phyloP scores from a whole-genome alignment of 1,139 yeast species.

The Suhomyces anneliseae region DNA sequence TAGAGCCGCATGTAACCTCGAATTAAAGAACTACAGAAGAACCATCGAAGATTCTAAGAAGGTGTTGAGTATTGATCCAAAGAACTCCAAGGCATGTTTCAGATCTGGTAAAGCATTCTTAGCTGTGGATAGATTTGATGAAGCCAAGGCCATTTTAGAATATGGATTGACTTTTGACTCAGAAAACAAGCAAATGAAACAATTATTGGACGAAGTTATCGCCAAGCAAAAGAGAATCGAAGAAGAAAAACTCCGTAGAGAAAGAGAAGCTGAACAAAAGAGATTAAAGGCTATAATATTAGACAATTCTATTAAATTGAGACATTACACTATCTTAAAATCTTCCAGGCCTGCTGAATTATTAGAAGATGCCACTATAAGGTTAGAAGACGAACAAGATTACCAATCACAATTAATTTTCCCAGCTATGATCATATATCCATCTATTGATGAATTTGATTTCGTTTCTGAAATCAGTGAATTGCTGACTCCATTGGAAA shows the following conservation, averaged over 20 bases:
- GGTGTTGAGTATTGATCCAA: slow-evolving; percentile 65
- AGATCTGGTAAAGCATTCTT: slow-evolving; percentile 83
- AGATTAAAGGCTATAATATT: slow-evolving; percentile 37
- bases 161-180: slow-evolving; percentile 66
- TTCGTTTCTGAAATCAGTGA: slow-evolving; percentile 75
- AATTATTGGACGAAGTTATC: slow-evolving; percentile 39
- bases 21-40: slow-evolving; percentile 76
- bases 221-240: slow-evolving; percentile 40
- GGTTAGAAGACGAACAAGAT: slow-evolving; percentile 69
- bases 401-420: slow-evolving; percentile 75
- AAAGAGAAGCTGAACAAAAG: slow-evolving; percentile 33
- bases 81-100: slow-evolving; percentile 78
- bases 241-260: slow-evolving; percentile 29
- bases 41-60: slow-evolving; percentile 85
- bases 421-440: slow-evolving; percentile 81
- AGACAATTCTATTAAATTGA: slow-evolving; percentile 52
- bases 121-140: slow-evolving; percentile 66
- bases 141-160: slow-evolving; percentile 63
- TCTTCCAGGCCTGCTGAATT: slow-evolving; percentile 53
- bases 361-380: slow-evolving; percentile 47
- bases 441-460: slow-evolving; percentile 83
- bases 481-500: slow-evolving; percentile 58
- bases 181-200: slow-evolving; percentile 53
- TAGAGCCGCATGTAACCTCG: slow-evolving; percentile 90
- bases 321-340: slow-evolving; percentile 52